Evolutionary conservation across 345 rosid species (phyloP).

Genomic region (Arabidopsis thaliana): DNA sequence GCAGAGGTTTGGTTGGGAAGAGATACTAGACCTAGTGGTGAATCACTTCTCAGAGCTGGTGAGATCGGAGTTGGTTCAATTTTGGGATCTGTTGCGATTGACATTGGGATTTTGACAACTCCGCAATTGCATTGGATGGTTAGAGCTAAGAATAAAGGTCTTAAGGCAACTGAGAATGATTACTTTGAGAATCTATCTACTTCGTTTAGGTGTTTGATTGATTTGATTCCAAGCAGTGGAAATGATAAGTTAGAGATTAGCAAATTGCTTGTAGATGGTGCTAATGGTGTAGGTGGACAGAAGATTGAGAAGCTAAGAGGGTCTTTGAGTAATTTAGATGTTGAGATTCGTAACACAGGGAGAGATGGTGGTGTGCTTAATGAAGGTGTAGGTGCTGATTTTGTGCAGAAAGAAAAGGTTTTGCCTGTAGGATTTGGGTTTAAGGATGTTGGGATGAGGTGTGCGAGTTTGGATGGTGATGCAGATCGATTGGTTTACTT

Average conservation of each 20-base stretch:
- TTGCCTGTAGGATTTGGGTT: conserved; percentile 69
- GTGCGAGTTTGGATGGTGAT: conserved; percentile 98
- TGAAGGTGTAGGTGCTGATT: conserved; percentile 96
- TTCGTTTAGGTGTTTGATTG: conserved; percentile 74
- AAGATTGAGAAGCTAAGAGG: conserved; percentile 65
- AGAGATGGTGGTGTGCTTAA: conserved; percentile 78
- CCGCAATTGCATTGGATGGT: conserved; percentile 98
- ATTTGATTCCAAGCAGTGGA: conserved; percentile 56
- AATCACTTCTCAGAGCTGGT: conserved; percentile 79
- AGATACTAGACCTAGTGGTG: conserved; percentile 97
- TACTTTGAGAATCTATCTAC: conserved; percentile 79
- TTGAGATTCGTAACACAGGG: conserved; percentile 82
- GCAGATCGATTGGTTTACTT: conserved; percentile 92
- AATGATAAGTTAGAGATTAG: conserved; percentile 33
- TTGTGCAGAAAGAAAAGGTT: conserved; percentile 94
- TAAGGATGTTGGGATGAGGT: conserved; percentile 67
- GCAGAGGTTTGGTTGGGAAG: conserved; percentile 82
- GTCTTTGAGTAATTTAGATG: conserved; percentile 54
- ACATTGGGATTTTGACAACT: conserved; percentile 86
- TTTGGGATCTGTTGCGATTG: conserved; percentile 61
- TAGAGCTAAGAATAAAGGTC: conserved; percentile 76
- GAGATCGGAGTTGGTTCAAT: conserved; percentile 74
- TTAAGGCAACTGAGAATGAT: conserved; percentile 67
- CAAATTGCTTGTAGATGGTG: conserved; percentile 79
- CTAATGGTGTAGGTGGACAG: conserved; percentile 92